These are phyloP conservation scores for Alternaria sp. DNA, from an alignment of 2,329 filamentous ascomycete species.

Conservation along the genomic window DNA sequence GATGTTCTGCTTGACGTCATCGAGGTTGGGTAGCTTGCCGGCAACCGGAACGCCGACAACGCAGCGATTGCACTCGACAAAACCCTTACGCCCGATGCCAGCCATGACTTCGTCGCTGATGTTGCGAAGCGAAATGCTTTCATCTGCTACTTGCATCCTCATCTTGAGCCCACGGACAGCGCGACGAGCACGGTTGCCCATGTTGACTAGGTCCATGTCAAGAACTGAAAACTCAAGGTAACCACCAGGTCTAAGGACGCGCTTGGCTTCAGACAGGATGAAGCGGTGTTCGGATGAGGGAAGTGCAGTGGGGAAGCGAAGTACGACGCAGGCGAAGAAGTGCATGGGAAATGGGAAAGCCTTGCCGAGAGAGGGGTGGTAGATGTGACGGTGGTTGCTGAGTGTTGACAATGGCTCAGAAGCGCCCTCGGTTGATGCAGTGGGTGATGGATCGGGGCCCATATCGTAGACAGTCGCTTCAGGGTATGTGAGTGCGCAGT, in stretches of 20 bases:
- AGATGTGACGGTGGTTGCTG: conserved; percentile 77
- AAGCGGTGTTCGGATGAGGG: conserved; percentile 73
- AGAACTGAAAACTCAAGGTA: conserved; percentile 80
- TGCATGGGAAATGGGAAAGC: conserved; percentile 78
- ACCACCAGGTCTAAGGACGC: conserved; percentile 78
- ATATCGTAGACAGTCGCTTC: conserved; percentile 78
- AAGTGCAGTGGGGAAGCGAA: conserved; percentile 75
- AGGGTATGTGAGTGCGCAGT: conserved; percentile 80
- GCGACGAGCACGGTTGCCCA: conserved; percentile 74
- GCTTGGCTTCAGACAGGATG: conserved; percentile 75
- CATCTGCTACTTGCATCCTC: conserved; percentile 66
- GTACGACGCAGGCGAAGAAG: conserved; percentile 77
- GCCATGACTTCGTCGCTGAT: conserved; percentile 65
- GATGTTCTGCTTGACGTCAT: conserved; percentile 29
- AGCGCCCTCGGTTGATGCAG: conserved; percentile 14
- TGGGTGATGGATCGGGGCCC: conserved; percentile 40
- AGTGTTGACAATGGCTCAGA: conserved; percentile 46
- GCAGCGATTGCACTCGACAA: conserved; percentile 75
- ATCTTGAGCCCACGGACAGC: conserved; percentile 75
- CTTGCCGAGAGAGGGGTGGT: conserved; percentile 66
- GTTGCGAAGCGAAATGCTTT: conserved; percentile 65
- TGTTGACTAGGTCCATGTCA: conserved; percentile 81
- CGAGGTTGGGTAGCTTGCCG: conserved; percentile 50
- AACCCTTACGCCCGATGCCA: conserved; percentile 71
- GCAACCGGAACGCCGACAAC: conserved; percentile 78